Base-by-base conservation (phyloP, 495 filamentous ascomycete genomes). In the Penicillium maclennaniae region DNA sequence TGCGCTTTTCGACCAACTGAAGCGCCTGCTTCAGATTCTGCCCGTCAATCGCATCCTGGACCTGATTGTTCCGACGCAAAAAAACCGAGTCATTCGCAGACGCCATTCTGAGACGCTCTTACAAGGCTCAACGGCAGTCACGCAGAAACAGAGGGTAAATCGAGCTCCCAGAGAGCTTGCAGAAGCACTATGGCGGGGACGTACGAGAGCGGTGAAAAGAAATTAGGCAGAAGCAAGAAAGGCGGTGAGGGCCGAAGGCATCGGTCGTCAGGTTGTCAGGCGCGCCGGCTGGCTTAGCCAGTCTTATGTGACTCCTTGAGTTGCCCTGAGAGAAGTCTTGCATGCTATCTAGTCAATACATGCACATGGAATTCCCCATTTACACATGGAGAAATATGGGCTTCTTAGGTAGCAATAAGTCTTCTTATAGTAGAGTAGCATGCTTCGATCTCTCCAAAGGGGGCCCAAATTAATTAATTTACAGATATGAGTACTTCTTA, bases 1-100 rank as follows among this genome's bases (percentile, higher is more conserved):
- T 70, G 40, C 79, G 77, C 54, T 82, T 83, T 49, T 83, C 79
- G 50, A 79, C 79, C 16, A 83, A 68, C 61, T 82, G 78, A 43
- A 84, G 57, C 16, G 82, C 82, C 60, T 81, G 79, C 63, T 83
- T 83, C 62, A 77, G 69, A 59, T 81, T 76, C 52, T 75, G 73
- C 31, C 66, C 67, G 53, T 83, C 78, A 67, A 85, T 75, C 25
- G 80, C 75, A 69, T 83, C 82, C 59, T 79, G 72, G 45, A 85
- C 71, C 54, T 78, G 73, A 51, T 83, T 77, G 55, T 83, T 79
- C 61, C 79, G 79, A 54, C 80, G 78, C 38, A 80, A 69, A 49
- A 74, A 72, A 26, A 75, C 73, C 51, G 70, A 62, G 43, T 76
- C 72, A 61, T 70, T 70, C 57, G 63, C 60, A 26, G 71, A 66